Base-by-base conservation (phyloP, 139 green algal genomes). In the Chlamydomonas eustigma region DNA sequence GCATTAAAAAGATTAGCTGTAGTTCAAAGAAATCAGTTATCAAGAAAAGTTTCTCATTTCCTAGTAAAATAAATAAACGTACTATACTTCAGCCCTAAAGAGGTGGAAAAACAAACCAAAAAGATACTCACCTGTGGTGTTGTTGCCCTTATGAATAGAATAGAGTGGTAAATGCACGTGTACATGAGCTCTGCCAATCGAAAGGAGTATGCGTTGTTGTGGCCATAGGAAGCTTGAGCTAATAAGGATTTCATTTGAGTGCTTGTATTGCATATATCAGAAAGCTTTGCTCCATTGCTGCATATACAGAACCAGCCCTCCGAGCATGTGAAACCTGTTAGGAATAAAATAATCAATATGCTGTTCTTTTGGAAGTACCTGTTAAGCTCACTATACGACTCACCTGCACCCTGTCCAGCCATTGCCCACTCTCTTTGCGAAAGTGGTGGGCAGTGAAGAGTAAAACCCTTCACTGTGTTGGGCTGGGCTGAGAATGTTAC, bases 301-400 rank as follows among this genome's bases (percentile, higher is more conserved):
- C 76, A 82, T 31, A 50, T 51, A 2, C 77, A 50, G 77, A 83
- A 86, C 81, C 81, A 86, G 77, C 77, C 81, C n/a, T 83, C 73
- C 1, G 73, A 18, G 44, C 44, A 18, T 58, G 18, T 18, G 44
- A 18, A 58, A 58, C 44, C 44, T 18, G 18, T 58, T 12, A 18
- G 44, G 44, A 12, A 28, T 58, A 58, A 58, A 58, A 28, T 58
- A 18, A 18, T 58, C 18, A 18, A 12, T 18, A 58, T 58, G 44
- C 44, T 58, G 44, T 12, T 18, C 5, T 32, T 24, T n/a, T 8
- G 58, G 58, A n/a, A 5, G 18, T 69, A n/a, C 58, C 44, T n/a
- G n/a, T n/a, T n/a, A n/a, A 58, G 44, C 12, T 18, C 44, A 12
- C 6, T 28, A 37, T 37, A 32, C 3, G 25, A 12, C 3, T 66